Conservation (phyloP, 768 basidiomycete genomes). For the Symmetrospora coprosmae region DNA sequence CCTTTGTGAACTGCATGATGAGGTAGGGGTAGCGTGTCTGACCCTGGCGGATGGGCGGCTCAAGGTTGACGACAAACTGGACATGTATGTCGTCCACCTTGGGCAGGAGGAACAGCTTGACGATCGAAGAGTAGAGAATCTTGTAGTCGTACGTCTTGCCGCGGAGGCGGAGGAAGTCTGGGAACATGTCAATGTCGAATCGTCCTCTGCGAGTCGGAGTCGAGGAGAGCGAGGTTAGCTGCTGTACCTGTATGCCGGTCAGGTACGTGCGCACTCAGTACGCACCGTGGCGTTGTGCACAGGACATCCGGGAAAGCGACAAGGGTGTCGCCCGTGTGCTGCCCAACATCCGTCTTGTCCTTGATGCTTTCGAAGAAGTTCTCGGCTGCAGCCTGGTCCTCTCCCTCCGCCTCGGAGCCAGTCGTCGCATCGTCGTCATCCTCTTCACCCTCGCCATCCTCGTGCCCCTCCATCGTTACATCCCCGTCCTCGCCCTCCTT, state of each 20-base stretch:
- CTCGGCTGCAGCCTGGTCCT: conserved; percentile 76
- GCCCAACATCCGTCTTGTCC: conserved; percentile 86
- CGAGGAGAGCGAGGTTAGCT: neutral
- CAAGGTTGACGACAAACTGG: conserved; percentile 84
- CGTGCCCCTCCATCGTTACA: conserved; percentile 40
- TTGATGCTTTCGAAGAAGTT: conserved; percentile 93
- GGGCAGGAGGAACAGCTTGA: conserved; percentile 76
- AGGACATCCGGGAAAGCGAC: conserved; percentile 89
- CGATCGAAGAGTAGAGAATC: conserved; percentile 75
- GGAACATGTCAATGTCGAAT: conserved; percentile 96
- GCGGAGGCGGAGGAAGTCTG: conserved; percentile 79
- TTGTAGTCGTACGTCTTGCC: conserved; percentile 99
- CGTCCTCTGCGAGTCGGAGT: conserved; percentile 51
- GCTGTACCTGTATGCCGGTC: neutral
- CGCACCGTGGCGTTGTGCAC: conserved; percentile 63
- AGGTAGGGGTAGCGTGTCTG: conserved; percentile 95
- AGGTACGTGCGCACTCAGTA: neutral
- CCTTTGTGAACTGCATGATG: conserved; percentile 93
- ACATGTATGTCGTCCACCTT: conserved; percentile 87
- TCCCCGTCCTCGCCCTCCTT: conserved; percentile 37
- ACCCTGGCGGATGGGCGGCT: conserved; percentile 87
- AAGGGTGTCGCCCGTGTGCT: conserved; percentile 78
- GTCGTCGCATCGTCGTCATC: conserved; percentile 33
- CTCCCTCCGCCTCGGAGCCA: conserved; percentile 27
- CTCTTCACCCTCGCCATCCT: conserved; percentile 27